Percentiles rank a stretch among this genome's conserved stretches.
These are phyloP conservation scores for Huntiella abstrusa DNA, from an alignment of 2,329 filamentous ascomycete species.

Conservation along the genomic window DNA sequence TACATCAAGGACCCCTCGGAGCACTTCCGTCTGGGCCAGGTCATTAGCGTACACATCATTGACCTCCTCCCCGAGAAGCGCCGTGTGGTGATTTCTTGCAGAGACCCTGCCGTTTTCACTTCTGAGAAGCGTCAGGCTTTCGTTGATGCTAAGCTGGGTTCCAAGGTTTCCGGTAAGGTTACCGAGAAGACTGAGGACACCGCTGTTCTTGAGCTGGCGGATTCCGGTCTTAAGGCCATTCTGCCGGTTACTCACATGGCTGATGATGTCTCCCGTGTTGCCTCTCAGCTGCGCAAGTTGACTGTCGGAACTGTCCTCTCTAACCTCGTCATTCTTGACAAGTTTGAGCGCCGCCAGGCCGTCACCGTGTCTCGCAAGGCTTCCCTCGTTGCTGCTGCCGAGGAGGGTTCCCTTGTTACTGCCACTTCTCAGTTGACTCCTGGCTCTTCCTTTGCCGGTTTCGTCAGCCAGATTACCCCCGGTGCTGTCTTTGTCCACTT, in stretches of 20 bases:
- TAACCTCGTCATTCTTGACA: constrained; percentile 72
- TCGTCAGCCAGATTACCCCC: constrained; percentile 65
- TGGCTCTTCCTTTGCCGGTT: constrained; percentile 53
- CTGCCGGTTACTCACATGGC: constrained; percentile 63
- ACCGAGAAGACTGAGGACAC: constrained; percentile 66
- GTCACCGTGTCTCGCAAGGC: constrained; percentile 69
- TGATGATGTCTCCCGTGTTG: constrained; percentile 64
- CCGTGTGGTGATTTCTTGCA: constrained; percentile 78
- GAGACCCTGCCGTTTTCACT: constrained; percentile 64
- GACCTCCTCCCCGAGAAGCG: constrained; percentile 53
- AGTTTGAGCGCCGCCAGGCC: constrained; percentile 56
- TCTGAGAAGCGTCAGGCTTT: constrained; percentile 58
- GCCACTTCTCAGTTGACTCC: constrained; percentile 53
- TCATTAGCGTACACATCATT: constrained; percentile 76
- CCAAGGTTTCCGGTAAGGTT: constrained; percentile 59
- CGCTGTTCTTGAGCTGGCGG: constrained; percentile 56
- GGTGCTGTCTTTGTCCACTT: constrained; percentile 83
- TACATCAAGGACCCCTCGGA: constrained; percentile 77
- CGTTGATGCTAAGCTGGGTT: constrained; percentile 52
- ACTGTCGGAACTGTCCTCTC: constrained; percentile 66
- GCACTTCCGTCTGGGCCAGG: constrained; percentile 80
- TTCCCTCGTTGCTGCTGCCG: constrained; percentile 57
- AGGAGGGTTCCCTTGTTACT: constrained; percentile 51
- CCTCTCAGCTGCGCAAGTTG: constrained; percentile 60
- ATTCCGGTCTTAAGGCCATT: constrained; percentile 56